Conservation (phyloP, 2,329 filamentous ascomycete genomes). For the Didymella segeticola region DNA sequence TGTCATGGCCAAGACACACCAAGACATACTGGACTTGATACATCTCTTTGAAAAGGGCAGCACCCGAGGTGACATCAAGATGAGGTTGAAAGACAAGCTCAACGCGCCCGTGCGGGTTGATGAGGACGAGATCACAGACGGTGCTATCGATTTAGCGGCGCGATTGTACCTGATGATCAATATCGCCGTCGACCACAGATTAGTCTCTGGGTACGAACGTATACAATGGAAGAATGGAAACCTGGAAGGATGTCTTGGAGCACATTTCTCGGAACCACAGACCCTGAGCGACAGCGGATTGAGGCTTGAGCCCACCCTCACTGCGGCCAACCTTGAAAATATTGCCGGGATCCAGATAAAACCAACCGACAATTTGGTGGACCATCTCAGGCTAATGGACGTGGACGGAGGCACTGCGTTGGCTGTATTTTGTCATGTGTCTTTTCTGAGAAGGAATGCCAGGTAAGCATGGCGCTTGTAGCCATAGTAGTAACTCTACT, state of each 20-base stretch:
- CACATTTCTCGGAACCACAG: not conserved
- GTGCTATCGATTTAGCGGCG: not conserved
- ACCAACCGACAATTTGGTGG: not conserved
- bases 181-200: not conserved
- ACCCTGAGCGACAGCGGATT: not conserved
- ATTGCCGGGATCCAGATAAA: not conserved
- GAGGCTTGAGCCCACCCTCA: not conserved
- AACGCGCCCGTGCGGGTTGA: not conserved
- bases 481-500: not conserved
- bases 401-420: not conserved
- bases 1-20: not conserved
- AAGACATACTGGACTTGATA: not conserved
- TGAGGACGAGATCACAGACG: not conserved
- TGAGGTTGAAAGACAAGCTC: not conserved
- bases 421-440: not conserved
- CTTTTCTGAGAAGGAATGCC: not conserved
- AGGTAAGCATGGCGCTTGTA: not conserved
- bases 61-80: not conserved
- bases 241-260: not conserved
- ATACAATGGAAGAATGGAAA: not conserved
- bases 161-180: not conserved
- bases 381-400: not conserved
- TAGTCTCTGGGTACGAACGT: not conserved
- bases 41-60: not conserved
- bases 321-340: not conserved